Percentiles rank a stretch among this genome's conserved stretches.
phyloP scores from a whole-genome alignment of 2,329 filamentous ascomycete species.

The Bipolaris victoriae region DNA sequence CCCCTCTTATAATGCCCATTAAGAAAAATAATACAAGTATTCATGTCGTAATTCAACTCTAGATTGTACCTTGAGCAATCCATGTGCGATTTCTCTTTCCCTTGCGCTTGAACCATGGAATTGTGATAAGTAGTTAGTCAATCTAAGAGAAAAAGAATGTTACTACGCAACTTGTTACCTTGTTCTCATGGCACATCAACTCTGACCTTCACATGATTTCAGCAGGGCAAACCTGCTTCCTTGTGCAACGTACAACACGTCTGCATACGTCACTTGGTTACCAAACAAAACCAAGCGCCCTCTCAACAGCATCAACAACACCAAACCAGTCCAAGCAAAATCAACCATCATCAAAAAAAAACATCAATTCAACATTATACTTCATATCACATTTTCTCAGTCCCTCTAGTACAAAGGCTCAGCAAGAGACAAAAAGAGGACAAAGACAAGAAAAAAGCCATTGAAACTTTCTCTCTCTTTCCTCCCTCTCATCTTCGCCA shows the following conservation, averaged over 20 bases:
- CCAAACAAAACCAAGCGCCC: background rate
- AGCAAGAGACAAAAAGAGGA: background rate
- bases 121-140: too few species aligned
- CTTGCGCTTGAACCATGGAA: background rate
- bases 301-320: background rate
- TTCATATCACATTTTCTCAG: conserved; percentile 5
- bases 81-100: background rate
- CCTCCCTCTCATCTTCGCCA: background rate
- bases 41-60: too few species aligned
- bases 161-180: too few species aligned
- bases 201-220: background rate
- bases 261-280: background rate
- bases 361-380: background rate
- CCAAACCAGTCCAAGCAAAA: too few species aligned
- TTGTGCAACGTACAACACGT: background rate
- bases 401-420: background rate
- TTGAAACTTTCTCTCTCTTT: background rate
- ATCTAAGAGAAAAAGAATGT: too few species aligned
- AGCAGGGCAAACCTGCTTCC: background rate
- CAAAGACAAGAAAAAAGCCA: background rate
- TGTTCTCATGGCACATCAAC: too few species aligned
- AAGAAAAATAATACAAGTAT: too few species aligned
- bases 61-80: too few species aligned
- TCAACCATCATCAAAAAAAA: background rate
- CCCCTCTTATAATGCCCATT: background rate